A percentile compares a stretch with the other conserved stretches of the same genome.
phyloP scores from a whole-genome alignment of 78 protist genomes.

The Cyanophora paradoxa region DNA sequence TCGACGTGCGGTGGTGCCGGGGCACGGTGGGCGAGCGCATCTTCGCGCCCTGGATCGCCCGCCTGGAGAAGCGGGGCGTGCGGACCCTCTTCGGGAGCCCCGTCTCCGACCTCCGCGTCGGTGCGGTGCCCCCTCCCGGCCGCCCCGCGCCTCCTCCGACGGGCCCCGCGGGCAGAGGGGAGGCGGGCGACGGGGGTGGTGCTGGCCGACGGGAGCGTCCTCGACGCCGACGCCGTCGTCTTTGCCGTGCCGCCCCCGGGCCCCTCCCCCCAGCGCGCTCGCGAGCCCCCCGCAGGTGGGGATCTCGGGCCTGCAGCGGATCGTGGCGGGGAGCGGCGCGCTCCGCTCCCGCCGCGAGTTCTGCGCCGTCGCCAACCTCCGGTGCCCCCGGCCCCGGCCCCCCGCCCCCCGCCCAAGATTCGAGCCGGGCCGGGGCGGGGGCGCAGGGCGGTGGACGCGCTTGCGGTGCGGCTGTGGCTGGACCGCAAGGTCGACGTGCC shows the following conservation, averaged over 20 bases:
- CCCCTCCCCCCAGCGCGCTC: too few relatives aligned
- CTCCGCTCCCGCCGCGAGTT: neutral
- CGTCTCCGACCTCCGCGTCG: neutral
- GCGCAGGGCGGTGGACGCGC: neutral
- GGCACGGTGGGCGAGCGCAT: conserved; percentile 8
- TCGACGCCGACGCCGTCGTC: neutral
- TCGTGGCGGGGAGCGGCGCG: neutral
- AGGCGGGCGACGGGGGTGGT: neutral
- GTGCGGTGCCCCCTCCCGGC: neutral
- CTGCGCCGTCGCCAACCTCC: neutral
- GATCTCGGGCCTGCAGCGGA: neutral
- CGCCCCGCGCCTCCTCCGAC: neutral
- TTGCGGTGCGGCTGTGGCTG: conserved; percentile 10
- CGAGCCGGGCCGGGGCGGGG: neutral
- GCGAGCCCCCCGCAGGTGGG: too few relatives aligned
- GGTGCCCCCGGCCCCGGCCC: neutral
- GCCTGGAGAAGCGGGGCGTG: neutral
- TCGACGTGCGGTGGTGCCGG: conserved; percentile 23
- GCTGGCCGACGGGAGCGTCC: neutral
- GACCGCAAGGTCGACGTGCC: neutral
- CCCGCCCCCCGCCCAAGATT: neutral
- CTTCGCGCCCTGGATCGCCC: conserved; percentile 6
- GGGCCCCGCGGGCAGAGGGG: neutral
- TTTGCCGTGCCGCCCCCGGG: too few relatives aligned
- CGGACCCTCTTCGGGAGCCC: too few relatives aligned